Base-by-base conservation (phyloP, 805 yeast genomes). In the Candida pseudoglaebosa region DNA sequence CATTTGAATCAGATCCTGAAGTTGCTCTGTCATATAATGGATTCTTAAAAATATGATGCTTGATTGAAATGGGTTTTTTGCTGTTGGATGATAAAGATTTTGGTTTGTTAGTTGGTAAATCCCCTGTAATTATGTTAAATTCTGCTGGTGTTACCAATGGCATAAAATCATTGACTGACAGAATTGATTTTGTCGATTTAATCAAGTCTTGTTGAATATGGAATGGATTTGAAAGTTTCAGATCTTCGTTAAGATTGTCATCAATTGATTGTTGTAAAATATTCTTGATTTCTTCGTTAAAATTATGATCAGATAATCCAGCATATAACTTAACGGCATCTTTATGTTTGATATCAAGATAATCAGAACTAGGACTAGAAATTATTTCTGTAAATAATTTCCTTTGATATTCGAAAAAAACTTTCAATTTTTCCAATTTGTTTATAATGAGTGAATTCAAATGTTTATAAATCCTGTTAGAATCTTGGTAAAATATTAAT, bases 1-100 rank as follows among this genome's bases (percentile, higher is more conserved):
- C 50, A 37, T 59, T 61, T 1, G 70, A 57, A 39, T 68, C 74
- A 1, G 71, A 65, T 1, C 72, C 74, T 5, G 70, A 62, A 1
- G 71, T 63, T 20, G 51, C 43, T 32, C 41, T 29, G 31, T 67
- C 73, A 46, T 67, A 68, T 24, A 68, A 56, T 13, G 70, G 44
- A 38, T 54, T 63, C 40, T 63, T 67, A 51, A 67, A 67, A 6
- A 68, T 65, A 36, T 63, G 62, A 45, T 68, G 71, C 38, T 66
- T 61, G 24, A 61, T 50, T 13, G 52, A 54, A 46, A 39, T 17
- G 40, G 37, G 38, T 44, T 47, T 24, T 41, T 45, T 34, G 30
- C 49, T 44, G 36, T 54, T 44, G 31, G 34, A 14, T 28, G 24
- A 24, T 14, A 31, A 10, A 3, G 46, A 41, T 29, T 57, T 54